Conservation (phyloP, 2,329 filamentous ascomycete genomes). For the Berkeleyomyces basicola region DNA sequence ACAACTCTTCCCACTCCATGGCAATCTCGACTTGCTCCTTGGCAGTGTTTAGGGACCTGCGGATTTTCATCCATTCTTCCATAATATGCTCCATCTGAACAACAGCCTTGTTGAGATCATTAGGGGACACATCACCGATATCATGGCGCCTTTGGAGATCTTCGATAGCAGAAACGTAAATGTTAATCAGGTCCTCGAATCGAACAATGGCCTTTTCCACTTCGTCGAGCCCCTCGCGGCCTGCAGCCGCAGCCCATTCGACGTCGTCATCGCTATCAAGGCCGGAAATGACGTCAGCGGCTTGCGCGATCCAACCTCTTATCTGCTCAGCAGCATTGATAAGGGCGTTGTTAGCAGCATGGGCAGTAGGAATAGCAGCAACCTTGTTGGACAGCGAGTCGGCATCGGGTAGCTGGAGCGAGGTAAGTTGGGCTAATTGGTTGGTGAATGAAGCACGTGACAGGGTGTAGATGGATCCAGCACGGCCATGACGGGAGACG, state of each 20-base stretch:
- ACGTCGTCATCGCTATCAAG: conserved; percentile 93
- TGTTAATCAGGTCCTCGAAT: conserved; percentile 79
- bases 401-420: conserved; percentile 75
- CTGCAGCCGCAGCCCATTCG: conserved; percentile 85
- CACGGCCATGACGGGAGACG: conserved; percentile 47
- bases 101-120: conserved; percentile 60
- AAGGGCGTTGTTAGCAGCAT: conserved; percentile 66
- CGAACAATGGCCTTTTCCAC: conserved; percentile 59
- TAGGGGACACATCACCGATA: conserved; percentile 50
- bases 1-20: conserved; percentile 98
- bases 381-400: conserved; percentile 70
- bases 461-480: conserved; percentile 84
- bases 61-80: conserved; percentile 69
- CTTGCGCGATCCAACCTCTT: conserved; percentile 82
- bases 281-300: conserved; percentile 71
- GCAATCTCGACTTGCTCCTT: conserved; percentile 89
- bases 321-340: conserved; percentile 86
- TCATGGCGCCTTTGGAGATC: conserved; percentile 67
- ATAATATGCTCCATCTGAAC: conserved; percentile 80
- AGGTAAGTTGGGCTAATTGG: conserved; percentile 82
- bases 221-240: conserved; percentile 60
- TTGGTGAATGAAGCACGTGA: conserved; percentile 85
- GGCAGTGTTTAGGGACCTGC: conserved; percentile 56
- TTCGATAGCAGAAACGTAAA: conserved; percentile 90
- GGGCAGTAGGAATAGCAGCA: conserved; percentile 66